A percentile compares a stretch with the other conserved stretches of the same genome.
These are phyloP conservation scores for Cladorrhinum sp. DNA, from an alignment of 2,329 filamentous ascomycete genomes.

Conservation along the genomic window DNA sequence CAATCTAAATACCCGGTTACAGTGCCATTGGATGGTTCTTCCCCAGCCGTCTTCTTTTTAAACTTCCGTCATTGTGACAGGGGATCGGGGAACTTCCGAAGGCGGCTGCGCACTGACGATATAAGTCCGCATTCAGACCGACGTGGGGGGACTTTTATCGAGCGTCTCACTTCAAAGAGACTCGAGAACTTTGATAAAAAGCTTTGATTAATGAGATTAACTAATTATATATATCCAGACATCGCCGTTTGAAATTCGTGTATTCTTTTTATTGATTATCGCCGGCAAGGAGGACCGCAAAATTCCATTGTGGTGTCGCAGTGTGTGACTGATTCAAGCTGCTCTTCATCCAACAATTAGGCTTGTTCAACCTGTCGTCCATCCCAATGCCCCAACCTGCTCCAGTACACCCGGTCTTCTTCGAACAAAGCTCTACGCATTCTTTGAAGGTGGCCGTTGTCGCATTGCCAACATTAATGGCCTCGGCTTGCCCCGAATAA, in stretches of 20 bases:
- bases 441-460: slow-evolving; percentile 15
- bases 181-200: not conserved
- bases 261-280: not conserved
- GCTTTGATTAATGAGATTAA: not conserved
- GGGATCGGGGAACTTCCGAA: not conserved
- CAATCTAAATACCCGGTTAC: not conserved
- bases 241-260: not conserved
- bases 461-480: slow-evolving; percentile 10
- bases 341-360: slow-evolving; percentile 21
- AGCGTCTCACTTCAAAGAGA: not conserved
- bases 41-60: not conserved
- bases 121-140: not conserved
- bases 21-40: not conserved
- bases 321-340: slow-evolving; percentile 13
- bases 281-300: slow-evolving; percentile 15
- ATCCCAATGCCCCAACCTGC: slow-evolving; percentile 14
- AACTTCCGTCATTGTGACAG: not conserved
- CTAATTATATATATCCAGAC: not conserved
- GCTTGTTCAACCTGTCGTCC: not conserved
- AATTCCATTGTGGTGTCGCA: slow-evolving; percentile 14
- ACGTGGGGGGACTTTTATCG: not conserved
- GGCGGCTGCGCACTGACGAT: not conserved
- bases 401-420: slow-evolving; percentile 11
- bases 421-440: slow-evolving; percentile 18
- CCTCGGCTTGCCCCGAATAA: slow-evolving; percentile 14